A percentile compares a stretch with the other conserved stretches of the same genome.
These are phyloP conservation scores for Yarrowia galli DNA, from an alignment of 1,139 yeast species.

Conservation along the genomic window DNA sequence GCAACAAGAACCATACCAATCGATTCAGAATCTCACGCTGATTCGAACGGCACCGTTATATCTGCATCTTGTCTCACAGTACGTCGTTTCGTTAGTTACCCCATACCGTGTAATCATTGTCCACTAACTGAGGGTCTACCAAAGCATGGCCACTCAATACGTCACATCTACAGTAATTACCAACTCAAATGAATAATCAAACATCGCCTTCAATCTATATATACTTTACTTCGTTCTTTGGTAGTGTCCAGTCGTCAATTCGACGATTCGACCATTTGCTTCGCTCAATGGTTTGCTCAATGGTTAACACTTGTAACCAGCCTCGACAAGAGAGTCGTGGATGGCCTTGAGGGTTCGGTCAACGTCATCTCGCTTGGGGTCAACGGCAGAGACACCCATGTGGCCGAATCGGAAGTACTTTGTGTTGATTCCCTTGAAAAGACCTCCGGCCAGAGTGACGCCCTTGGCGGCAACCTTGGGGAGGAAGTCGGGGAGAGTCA, in stretches of 20 bases:
- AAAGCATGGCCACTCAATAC: too few species aligned
- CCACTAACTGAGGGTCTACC: too few species aligned
- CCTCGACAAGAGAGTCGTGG: conserved; percentile 50
- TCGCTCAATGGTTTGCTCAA: neutral
- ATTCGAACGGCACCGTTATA: neutral
- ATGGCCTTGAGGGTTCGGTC: conserved; percentile 54
- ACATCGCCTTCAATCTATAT: conserved; percentile 17
- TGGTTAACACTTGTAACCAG: conserved; percentile 31
- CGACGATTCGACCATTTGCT: too few species aligned
- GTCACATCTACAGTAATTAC: too few species aligned
- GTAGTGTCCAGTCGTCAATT: too few species aligned
- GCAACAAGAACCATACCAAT: too few species aligned
- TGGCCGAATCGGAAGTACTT: conserved; percentile 94
- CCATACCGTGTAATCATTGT: too few species aligned
- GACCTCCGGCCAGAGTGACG: conserved; percentile 89
- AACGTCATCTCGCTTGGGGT: conserved; percentile 45
- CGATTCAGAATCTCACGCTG: neutral
- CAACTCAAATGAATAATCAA: too few species aligned
- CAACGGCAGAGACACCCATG: conserved; percentile 77
- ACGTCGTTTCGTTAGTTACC: too few species aligned
- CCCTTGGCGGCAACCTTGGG: conserved; percentile 68
- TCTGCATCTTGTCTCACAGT: too few species aligned
- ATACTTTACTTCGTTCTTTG: conserved; percentile 5
- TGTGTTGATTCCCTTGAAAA: conserved; percentile 79
- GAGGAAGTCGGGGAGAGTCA: conserved; percentile 71